Evolutionary conservation across 169 alveolate genomes (phyloP).

Genomic region (Eimeria acervulina): DNA sequence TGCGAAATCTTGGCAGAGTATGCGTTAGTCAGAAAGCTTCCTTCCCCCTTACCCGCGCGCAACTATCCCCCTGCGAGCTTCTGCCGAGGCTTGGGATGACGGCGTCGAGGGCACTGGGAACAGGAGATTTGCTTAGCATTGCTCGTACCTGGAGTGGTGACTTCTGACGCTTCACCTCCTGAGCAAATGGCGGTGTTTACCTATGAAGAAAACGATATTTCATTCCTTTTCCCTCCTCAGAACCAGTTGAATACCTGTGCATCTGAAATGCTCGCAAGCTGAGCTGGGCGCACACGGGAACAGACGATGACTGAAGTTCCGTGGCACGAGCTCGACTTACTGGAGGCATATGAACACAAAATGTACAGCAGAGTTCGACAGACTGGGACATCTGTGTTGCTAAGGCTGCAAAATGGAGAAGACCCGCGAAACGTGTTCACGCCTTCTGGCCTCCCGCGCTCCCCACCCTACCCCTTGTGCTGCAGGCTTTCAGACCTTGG

Average conservation of each 20-base stretch:
- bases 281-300: neutral
- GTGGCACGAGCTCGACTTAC: slow-evolving; percentile 36
- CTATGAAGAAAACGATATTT: neutral
- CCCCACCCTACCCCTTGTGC: slow-evolving; percentile 77
- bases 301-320: slow-evolving; percentile 58
- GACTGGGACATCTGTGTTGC: slow-evolving; percentile 60
- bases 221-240: neutral
- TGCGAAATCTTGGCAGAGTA: neutral
- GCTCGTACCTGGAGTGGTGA: neutral
- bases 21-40: neutral
- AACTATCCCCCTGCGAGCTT: neutral
- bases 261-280: slow-evolving; percentile 5
- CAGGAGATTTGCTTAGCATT: neutral
- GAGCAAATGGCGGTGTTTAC: neutral
- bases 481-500: slow-evolving; percentile 82
- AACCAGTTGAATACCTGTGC: neutral
- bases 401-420: slow-evolving; percentile 73
- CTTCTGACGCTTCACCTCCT: neutral
- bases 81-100: neutral
- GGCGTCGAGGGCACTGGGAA: neutral
- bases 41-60: neutral
- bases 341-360: slow-evolving; percentile 82
- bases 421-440: slow-evolving; percentile 75
- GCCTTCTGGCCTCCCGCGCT: slow-evolving; percentile 76
- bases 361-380: slow-evolving; percentile 79